These are phyloP conservation scores for Hymenoscyphus infarciens DNA, from an alignment of 2,329 filamentous ascomycete genomes.

Conservation along the genomic window DNA sequence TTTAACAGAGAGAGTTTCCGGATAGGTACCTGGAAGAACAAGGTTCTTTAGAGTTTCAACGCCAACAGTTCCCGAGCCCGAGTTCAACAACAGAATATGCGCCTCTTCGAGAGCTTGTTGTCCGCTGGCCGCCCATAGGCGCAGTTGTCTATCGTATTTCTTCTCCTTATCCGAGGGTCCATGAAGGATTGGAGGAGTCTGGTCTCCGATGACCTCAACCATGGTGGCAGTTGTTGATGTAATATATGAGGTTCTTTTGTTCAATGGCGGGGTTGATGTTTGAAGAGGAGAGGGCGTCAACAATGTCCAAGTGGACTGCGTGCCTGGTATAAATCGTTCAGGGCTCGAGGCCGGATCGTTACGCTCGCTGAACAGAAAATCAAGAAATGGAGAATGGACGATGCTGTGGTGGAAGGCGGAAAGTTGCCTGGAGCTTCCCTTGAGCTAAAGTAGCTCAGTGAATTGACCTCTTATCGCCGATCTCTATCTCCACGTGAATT, in stretches of 20 bases:
- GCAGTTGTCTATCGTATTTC: slow-evolving; percentile 92
- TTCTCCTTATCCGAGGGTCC: slow-evolving; percentile 60
- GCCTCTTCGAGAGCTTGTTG: slow-evolving; percentile 88
- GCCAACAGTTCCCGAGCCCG: slow-evolving; percentile 79
- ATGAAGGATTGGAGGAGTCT: slow-evolving; percentile 43
- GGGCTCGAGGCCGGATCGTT: background rate
- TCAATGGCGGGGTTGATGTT: background rate
- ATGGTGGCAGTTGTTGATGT: slow-evolving; percentile 19
- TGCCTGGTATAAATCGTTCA: background rate
- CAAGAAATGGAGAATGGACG: background rate
- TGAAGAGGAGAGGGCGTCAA: background rate
- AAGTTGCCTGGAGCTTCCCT: background rate
- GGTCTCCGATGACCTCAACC: slow-evolving; percentile 30
- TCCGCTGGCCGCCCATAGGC: slow-evolving; percentile 90
- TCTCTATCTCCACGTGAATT: slow-evolving; percentile 5
- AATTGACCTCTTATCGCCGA: background rate
- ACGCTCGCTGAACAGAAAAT: background rate
- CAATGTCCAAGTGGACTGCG: background rate
- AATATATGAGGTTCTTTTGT: background rate
- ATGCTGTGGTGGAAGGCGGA: background rate
- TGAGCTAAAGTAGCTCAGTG: background rate
- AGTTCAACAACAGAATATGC: slow-evolving; percentile 87
- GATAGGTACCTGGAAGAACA: slow-evolving; percentile 70
- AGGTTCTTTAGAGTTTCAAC: slow-evolving; percentile 94
- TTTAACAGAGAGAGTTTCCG: slow-evolving; percentile 7